Percentiles rank a stretch among this genome's conserved stretches.
Evolutionary conservation across 495 filamentous ascomycete species (phyloP).

Genomic region (Hypoxylon lienhwacheense): DNA sequence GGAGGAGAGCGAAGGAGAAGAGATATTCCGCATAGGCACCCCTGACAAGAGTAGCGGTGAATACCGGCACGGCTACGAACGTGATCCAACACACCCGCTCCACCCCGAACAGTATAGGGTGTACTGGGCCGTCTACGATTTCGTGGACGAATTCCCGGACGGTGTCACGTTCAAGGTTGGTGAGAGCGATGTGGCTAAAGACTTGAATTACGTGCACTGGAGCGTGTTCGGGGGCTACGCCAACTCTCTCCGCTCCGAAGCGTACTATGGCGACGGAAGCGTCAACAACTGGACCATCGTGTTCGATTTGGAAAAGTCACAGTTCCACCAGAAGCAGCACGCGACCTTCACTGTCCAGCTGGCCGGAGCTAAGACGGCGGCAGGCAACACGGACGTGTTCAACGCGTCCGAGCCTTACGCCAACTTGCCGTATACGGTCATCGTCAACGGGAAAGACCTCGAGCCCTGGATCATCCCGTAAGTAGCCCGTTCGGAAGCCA

Average conservation of each 20-base stretch:
- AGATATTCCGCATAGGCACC: constrained; percentile 58
- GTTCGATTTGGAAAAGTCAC: constrained; percentile 45
- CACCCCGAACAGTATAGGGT: constrained; percentile 55
- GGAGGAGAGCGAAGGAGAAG: constrained; percentile 54
- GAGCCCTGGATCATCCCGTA: constrained; percentile 53
- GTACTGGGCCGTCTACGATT: constrained; percentile 59
- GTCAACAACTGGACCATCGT: constrained; percentile 59
- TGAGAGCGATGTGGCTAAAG: constrained; percentile 44
- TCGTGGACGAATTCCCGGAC: constrained; percentile 52
- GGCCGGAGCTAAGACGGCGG: constrained; percentile 59
- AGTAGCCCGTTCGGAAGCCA: constrained; percentile 23
- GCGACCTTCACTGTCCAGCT: constrained; percentile 61
- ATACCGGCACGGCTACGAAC: constrained; percentile 53
- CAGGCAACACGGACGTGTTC: constrained; percentile 58
- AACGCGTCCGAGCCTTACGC: constrained; percentile 50
- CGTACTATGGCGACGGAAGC: constrained; percentile 43
- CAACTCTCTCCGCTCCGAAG: constrained; percentile 36
- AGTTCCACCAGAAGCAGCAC: constrained; percentile 36
- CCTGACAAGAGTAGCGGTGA: constrained; percentile 60
- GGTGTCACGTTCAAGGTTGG: constrained; percentile 58
- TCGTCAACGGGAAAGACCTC: constrained; percentile 47
- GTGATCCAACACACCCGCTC: constrained; percentile 46
- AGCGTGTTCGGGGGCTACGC: constrained; percentile 52
- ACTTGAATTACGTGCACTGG: constrained; percentile 61
- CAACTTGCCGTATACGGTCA: constrained; percentile 49